phyloP scores from a whole-genome alignment of 2,329 filamentous ascomycete genomes.

The Monosporascus sp. region DNA sequence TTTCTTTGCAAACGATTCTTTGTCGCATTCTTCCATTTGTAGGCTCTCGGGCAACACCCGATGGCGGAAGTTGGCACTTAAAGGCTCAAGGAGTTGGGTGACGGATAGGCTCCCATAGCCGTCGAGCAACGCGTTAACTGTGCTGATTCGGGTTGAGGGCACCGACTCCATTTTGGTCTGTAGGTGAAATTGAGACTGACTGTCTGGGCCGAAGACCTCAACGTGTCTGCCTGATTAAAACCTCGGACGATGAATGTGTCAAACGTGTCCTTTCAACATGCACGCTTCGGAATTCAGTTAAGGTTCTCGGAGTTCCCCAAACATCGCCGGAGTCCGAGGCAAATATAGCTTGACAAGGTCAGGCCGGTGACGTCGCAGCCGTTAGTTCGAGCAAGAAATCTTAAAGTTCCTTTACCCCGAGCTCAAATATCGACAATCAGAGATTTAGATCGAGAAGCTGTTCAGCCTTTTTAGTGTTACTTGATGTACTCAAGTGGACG shows the following conservation, averaged over 20 bases:
- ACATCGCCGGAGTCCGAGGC: no score
- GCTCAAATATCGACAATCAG: no score
- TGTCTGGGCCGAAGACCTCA: no score
- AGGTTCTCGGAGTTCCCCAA: neutral
- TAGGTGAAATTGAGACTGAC: neutral
- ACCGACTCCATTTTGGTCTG: conserved; percentile 7
- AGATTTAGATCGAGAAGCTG: no score
- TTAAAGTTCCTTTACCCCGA: no score
- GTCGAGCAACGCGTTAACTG: conserved; percentile 24
- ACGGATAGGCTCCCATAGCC: conserved; percentile 36
- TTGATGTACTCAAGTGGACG: neutral
- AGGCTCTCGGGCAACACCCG: conserved; percentile 34
- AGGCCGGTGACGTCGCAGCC: no score
- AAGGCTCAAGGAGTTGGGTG: conserved; percentile 28
- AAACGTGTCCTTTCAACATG: no score
- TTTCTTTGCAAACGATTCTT: conserved; percentile 32
- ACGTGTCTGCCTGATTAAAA: neutral
- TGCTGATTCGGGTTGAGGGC: conserved; percentile 6
- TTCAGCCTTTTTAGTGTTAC: neutral
- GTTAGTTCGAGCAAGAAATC: no score
- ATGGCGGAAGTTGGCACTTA: conserved; percentile 33
- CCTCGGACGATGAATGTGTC: no score
- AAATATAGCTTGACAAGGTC: no score
- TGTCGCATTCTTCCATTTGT: conserved; percentile 29
- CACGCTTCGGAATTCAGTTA: neutral